Percentiles rank a stretch among this genome's conserved stretches.
Conservation (phyloP, 2,329 filamentous ascomycete genomes). For the Fusarium robinianum region DNA sequence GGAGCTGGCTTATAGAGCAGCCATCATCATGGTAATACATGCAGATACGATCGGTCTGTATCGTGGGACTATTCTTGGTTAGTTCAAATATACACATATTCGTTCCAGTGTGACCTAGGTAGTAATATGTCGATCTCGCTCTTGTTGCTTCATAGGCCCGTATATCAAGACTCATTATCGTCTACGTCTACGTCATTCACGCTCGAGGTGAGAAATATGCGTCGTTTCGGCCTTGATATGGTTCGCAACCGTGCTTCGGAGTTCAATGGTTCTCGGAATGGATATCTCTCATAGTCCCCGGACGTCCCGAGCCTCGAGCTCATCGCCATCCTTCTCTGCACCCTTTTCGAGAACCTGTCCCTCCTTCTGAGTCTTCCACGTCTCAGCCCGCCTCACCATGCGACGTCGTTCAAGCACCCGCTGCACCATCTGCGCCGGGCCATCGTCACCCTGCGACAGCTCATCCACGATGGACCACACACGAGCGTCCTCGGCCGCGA, state of each 20-base stretch:
- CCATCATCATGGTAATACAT: slow-evolving; percentile 3
- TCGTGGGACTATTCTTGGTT: too few relatives aligned
- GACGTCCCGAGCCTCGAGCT: not conserved
- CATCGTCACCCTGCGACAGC: slow-evolving; percentile 29
- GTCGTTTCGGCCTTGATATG: too few relatives aligned
- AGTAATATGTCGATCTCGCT: too few relatives aligned
- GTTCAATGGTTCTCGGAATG: too few relatives aligned
- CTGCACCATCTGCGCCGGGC: slow-evolving; percentile 27
- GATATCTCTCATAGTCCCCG: too few relatives aligned
- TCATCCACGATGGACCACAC: slow-evolving; percentile 43
- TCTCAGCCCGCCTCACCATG: slow-evolving; percentile 25
- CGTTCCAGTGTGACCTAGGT: too few relatives aligned
- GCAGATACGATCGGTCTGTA: too few relatives aligned
- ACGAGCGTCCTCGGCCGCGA: slow-evolving; percentile 38
- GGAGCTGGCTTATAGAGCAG: slow-evolving; percentile 24
- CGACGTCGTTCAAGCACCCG: slow-evolving; percentile 34
- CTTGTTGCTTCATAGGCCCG: too few relatives aligned
- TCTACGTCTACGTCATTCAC: not conserved
- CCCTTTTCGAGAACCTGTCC: not conserved
- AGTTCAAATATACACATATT: too few relatives aligned
- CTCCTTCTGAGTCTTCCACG: slow-evolving; percentile 4
- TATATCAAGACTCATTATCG: not conserved
- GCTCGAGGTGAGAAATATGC: too few relatives aligned
- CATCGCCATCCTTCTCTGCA: not conserved
- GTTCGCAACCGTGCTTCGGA: too few relatives aligned